Conservation (phyloP, 2,329 filamentous ascomycete species). For the Colletotrichum godetiae region DNA sequence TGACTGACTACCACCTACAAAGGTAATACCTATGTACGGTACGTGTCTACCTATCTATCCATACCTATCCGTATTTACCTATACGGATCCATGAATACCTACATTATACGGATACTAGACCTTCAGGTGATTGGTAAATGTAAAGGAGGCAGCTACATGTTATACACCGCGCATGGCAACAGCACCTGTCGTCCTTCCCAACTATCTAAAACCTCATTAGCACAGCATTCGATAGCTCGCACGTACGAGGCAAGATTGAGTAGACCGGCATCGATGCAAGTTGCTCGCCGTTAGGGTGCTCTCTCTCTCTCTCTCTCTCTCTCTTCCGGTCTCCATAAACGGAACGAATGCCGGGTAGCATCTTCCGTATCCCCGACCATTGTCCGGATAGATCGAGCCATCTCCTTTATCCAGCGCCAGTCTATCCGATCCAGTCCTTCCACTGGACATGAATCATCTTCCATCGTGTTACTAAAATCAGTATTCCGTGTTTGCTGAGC, state of each 20-base stretch:
- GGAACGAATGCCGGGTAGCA: not conserved
- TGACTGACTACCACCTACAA: not conserved
- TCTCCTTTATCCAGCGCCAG: not conserved
- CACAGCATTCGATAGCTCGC: not conserved
- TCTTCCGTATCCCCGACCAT: not conserved
- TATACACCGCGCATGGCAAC: not conserved
- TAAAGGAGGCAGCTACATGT: not conserved
- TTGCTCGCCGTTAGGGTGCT: not conserved
- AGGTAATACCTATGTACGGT: no score
- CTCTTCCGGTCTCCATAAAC: not conserved
- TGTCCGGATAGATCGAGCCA: not conserved
- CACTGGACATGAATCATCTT: not conserved
- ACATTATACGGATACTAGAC: no score
- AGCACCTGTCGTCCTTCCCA: not conserved
- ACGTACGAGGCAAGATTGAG: not conserved
- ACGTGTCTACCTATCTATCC: no score
- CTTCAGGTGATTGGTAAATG: not conserved
- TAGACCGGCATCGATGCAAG: not conserved
- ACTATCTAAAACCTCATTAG: not conserved
- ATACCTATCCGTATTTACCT: no score
- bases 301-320: not conserved
- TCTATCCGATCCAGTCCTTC: not conserved
- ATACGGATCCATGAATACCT: no score
- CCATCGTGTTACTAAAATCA: not conserved
- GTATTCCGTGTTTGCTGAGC: not conserved